Evolutionary conservation across 148 eudicot species (phyloP).

Genomic region (Heliosperma pusillum): DNA sequence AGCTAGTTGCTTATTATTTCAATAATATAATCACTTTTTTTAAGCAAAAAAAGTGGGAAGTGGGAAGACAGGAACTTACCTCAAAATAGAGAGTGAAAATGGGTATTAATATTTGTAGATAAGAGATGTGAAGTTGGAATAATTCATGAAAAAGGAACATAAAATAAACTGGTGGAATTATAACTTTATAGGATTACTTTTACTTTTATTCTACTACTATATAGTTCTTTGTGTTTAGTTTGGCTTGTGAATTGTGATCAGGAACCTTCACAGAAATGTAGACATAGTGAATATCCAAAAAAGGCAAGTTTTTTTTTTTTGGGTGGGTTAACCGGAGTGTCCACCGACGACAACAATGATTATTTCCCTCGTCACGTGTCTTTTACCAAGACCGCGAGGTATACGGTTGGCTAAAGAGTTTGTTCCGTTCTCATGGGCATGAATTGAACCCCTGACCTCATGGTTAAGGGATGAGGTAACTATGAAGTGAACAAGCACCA

Average conservation of each 20-base stretch:
- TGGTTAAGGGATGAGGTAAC: too few relatives aligned
- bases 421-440: too few relatives aligned
- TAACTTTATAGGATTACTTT: background rate
- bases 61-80: conserved; percentile 19
- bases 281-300: background rate
- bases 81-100: conserved; percentile 3
- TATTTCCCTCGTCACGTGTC: too few relatives aligned
- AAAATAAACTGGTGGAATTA: background rate
- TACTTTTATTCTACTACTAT: too few relatives aligned
- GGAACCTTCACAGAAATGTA: conserved; percentile 13
- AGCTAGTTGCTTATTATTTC: background rate
- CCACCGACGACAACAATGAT: too few relatives aligned
- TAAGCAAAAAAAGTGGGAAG: background rate
- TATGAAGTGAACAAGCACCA: too few relatives aligned
- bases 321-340: too few relatives aligned
- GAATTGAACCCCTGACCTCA: too few relatives aligned
- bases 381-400: too few relatives aligned
- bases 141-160: background rate
- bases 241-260: conserved; percentile 3
- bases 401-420: too few relatives aligned
- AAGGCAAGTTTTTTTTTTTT: background rate
- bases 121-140: background rate
- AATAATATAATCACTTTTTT: background rate
- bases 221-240: too few relatives aligned
- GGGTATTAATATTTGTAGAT: background rate